These are phyloP conservation scores for Mycena haematopus DNA, from an alignment of 768 basidiomycete species.

Conservation along the genomic window DNA sequence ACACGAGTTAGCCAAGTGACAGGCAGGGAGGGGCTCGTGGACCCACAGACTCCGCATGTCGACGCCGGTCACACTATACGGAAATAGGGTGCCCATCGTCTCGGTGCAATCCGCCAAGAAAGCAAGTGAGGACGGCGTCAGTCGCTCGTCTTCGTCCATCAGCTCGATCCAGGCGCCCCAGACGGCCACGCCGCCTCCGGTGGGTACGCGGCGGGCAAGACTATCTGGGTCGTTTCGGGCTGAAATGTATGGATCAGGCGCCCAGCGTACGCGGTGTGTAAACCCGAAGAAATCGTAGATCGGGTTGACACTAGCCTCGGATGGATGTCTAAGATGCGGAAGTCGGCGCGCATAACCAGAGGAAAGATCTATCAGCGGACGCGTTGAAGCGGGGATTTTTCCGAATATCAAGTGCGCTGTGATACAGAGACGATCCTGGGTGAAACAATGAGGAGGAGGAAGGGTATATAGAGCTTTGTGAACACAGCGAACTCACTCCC, in stretches of 20 bases:
- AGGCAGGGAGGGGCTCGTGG: neutral
- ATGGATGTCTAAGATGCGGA: slow-evolving; percentile 61
- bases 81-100: slow-evolving; percentile 53
- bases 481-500: slow-evolving; percentile 41
- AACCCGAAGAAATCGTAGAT: slow-evolving; percentile 41
- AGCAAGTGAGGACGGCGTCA: slow-evolving; percentile 56
- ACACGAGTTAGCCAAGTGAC: neutral
- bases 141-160: slow-evolving; percentile 45
- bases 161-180: slow-evolving; percentile 68
- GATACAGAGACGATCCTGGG: slow-evolving; percentile 51
- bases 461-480: neutral
- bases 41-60: slow-evolving; percentile 31
- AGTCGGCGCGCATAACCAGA: slow-evolving; percentile 58
- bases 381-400: slow-evolving; percentile 42
- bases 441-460: neutral
- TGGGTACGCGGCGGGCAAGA: slow-evolving; percentile 43
- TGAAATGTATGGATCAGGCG: slow-evolving; percentile 48
- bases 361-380: slow-evolving; percentile 50
- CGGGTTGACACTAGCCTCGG: slow-evolving; percentile 37
- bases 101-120: slow-evolving; percentile 62
- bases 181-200: slow-evolving; percentile 59
- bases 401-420: slow-evolving; percentile 65
- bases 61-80: slow-evolving; percentile 45
- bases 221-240: slow-evolving; percentile 46
- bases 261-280: slow-evolving; percentile 39